These are phyloP conservation scores for Lactarius quietus DNA, from an alignment of 768 basidiomycete genomes.

Conservation along the genomic window DNA sequence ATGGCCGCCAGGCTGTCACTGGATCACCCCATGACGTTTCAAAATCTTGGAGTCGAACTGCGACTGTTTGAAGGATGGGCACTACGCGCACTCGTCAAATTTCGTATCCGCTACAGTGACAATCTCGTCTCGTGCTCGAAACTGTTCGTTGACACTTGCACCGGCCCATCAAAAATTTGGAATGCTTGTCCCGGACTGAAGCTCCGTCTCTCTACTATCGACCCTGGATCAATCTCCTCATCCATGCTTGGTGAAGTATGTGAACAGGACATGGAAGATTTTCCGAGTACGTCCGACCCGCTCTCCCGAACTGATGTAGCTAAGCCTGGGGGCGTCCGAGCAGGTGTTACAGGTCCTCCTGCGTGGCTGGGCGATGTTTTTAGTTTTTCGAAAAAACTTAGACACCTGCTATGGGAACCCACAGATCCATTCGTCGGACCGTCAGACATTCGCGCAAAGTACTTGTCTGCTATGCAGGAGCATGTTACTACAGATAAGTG, in stretches of 20 bases:
- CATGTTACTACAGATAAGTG: no score
- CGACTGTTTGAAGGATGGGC: not conserved
- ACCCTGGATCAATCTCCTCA: no score
- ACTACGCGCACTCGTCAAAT: not conserved
- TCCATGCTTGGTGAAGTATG: no score
- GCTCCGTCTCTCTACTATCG: no score
- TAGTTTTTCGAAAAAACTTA: not conserved
- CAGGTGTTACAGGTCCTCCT: not conserved
- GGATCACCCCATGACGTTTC: not conserved
- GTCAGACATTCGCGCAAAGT: no score
- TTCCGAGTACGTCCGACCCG: not conserved
- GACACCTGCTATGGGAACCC: fast-evolving
- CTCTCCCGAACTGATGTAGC: not conserved
- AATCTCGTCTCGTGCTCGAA: not conserved
- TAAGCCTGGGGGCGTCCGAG: not conserved
- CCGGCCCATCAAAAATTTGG: slow-evolving; percentile 1
- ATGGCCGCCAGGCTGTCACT: not conserved
- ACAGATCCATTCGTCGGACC: not conserved
- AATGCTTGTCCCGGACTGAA: no score
- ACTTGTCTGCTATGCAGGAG: no score
- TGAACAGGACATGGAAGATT: no score
- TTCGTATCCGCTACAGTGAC: not conserved
- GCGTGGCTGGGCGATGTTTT: not conserved
- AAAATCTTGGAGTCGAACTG: not conserved
- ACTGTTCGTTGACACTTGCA: not conserved